phyloP scores from a whole-genome alignment of 805 yeast species.

The Hagleromyces aurorensis region DNA sequence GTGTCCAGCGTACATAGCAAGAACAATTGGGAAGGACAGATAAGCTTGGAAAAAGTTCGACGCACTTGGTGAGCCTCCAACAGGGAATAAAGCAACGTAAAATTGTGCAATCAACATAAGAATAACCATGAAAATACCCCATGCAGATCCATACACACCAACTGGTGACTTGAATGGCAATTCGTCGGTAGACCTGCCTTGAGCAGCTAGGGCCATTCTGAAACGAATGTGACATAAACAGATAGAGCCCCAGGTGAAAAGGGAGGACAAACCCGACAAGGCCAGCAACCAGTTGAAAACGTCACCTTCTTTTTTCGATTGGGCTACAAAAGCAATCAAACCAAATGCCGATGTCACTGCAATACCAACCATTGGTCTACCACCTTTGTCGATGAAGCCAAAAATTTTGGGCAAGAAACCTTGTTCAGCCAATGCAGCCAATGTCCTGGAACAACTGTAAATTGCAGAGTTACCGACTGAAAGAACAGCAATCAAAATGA shows the following conservation, averaged over 20 bases:
- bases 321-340: constrained; percentile 49
- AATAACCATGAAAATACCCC: constrained; percentile 50
- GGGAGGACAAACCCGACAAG: constrained; percentile 51
- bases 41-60: constrained; percentile 55
- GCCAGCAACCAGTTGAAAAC: constrained; percentile 62
- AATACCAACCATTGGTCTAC: constrained; percentile 59
- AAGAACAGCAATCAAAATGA: constrained; percentile 55
- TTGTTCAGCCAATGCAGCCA: constrained; percentile 54
- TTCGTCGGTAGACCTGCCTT: constrained; percentile 65
- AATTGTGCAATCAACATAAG: constrained; percentile 67
- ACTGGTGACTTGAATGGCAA: constrained; percentile 57
- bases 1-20: constrained; percentile 50
- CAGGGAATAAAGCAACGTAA: constrained; percentile 75
- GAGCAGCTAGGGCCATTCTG: constrained; percentile 54
- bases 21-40: constrained; percentile 54
- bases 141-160: constrained; percentile 61
- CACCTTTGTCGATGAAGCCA: constrained; percentile 55
- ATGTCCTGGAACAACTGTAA: constrained; percentile 59
- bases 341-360: constrained; percentile 46
- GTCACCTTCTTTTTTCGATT: constrained; percentile 41
- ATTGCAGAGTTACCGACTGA: constrained; percentile 73
- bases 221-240: constrained; percentile 53
- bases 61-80: constrained; percentile 46
- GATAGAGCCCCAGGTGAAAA: constrained; percentile 58
- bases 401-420: constrained; percentile 54